Evolutionary conservation across 1,284 basidiomycete genomes (phyloP), one percentile per base, ranked within the genome.

Genomic region (Volvariella surrecta): DNA sequence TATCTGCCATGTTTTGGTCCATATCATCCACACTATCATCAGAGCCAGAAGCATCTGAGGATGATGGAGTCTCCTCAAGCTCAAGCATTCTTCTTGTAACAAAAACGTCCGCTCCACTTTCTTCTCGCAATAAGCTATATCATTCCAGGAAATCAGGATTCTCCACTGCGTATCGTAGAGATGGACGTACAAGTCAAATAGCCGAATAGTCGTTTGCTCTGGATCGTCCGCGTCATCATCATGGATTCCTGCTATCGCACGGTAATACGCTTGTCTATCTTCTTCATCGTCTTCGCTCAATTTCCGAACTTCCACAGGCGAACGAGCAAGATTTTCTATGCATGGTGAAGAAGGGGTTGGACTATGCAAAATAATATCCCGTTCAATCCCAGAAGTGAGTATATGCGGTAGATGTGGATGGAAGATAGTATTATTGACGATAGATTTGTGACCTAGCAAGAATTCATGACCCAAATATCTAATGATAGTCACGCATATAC

Each of bases 351-450:
- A 63, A 10, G 64, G 54, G 6, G 73, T 77, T 3, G 80, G 74
- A 49, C 79, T 77, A 56, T 89, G 87, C 2, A 87, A 58, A n/a
- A 79, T 53, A 31, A 89, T 68, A 48, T 76, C 62, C 19, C 75
- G 74, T 55, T 89, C 87, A 22, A 89, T 73, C 1, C 86, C 86
- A 1, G 78, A 67, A 2, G 84, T 85, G 31, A 74, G 69, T 19
- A 86, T 63, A 42, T 81, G 69, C 2, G 81, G 72, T 24, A 81
- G 64, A n/a, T 71, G 63, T 1, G 87, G 85, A 55, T 89, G 87
- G 47, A 87, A 75, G 22, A 83, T 58, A 2, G 75, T 67, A 0
- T 74, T 75, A 57, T 89, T 89, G 40, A 88, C 76, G 43, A 89
- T 84, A 1, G 83, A 86, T 32, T 70, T 64, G 54, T 89, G 85